Base-by-base conservation (phyloP, 2,329 filamentous ascomycete species). In the Exophiala aquamarina region DNA sequence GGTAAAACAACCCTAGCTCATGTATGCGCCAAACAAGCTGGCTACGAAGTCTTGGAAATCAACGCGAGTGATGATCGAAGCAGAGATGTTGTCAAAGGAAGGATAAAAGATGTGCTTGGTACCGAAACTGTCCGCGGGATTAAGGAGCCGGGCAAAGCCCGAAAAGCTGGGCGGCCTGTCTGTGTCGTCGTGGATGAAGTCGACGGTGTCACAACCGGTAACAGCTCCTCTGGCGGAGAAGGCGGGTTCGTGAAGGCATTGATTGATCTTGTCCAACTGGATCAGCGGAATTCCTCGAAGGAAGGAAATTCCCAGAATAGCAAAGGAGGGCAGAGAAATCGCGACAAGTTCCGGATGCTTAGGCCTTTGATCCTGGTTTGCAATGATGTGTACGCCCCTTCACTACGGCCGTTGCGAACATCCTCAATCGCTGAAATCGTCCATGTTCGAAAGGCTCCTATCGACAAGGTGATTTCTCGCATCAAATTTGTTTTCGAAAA, bases 171-270 rank as follows among this genome's bases (percentile, higher is more conserved):
- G 10, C 88, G 84, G 49, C 94, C 93, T 0, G 84, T 96, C 1
- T 98, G 93, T 58, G 87, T 98, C 3, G 79, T 98, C 2, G 89
- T 98, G 1, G 93, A 98, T 61, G 93, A 98, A 68, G 93, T 97
- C 1, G 93, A 98, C 63, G 93, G 93, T 32, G 93, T 94, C 0
- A 89, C 95, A 2, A 78, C 86, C 17, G 90, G 92, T 9, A 84
- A 86, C 40, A 84, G 86, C 4, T 74, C 76, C 23, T 78, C 73
- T 18, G 83, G 84, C 20, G 87, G 90, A 29, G 93, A 98, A 64
- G 92, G 92, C 41, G 93, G 93, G 0, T 98, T 98, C 57, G 84
- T 98, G 68, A 95, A 90, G 64, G 93, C 93, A 1, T 71, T 98
- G 50, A 92, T 98, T 53, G 93, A 98, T 59, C 77, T 98, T 3